Evolutionary conservation across 176 grass and related monocot species (phyloP), one percentile per base, ranked within the genome.

Genomic region (Triticum turgidum): DNA sequence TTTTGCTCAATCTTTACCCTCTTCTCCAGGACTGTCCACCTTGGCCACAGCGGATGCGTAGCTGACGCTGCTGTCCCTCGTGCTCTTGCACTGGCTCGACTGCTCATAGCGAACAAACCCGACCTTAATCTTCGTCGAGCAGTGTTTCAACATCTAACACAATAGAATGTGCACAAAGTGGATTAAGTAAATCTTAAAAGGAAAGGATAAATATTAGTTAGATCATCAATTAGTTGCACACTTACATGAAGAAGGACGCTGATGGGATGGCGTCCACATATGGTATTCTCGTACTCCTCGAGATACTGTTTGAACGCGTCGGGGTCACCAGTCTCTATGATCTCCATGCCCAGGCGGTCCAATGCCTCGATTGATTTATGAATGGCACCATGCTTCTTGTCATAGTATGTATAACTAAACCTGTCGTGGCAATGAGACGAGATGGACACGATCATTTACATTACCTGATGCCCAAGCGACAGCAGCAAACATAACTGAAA

Each of bases 191-290:
- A 54, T 14, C 11, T 27, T 44, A 25, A 58, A 58, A 41, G 10
- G 5, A 82, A 73, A 61, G 15, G 33, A 52, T 5, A 77, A 51
- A 25, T 7, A 76, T 24, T 29, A 24, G 62, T 34, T 18, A 39
- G 49, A 85, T 73, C 15, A 14, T 30, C 4, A 80, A 65, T n/a
- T 25, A 63, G 12, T 33, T 38, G 5, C 11, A 11, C 45, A 13
- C 88, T 90, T 86, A 98, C 96, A 83, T 96, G 90, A 82, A 98
- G 93, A 79, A 98, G 91, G 84, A 96, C 90, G 54, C 97, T 94
- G 73, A 98, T 94, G 72, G 97, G 97, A 78, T 96, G 94, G 72
- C 97, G 97, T 52, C 97, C 97, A 45, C 94, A 98, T 59, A 98
- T 96, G 22, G 97, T 98, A 54, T 98, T 98, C 65, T 90, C 90